Percentiles rank a stretch among this genome's conserved stretches.
phyloP scores from a whole-genome alignment of 2,329 filamentous ascomycete genomes.

The Penicillium brevicompactum region DNA sequence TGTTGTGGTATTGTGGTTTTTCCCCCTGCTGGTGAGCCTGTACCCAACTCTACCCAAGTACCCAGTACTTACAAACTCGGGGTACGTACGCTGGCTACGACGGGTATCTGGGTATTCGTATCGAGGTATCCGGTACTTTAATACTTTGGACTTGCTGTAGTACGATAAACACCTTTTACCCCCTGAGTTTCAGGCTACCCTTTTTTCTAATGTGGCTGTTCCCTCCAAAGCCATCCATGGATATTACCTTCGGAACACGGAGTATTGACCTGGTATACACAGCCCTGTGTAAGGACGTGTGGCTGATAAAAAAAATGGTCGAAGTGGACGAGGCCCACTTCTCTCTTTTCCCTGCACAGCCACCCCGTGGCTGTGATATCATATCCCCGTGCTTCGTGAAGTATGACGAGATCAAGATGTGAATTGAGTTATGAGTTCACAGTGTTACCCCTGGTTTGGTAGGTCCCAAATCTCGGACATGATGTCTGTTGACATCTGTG shows the following conservation, averaged over 20 bases:
- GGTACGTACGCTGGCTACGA: neutral
- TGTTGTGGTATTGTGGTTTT: conserved; percentile 11
- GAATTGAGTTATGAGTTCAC: no score
- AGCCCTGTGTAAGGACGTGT: conserved; percentile 4
- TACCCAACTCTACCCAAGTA: neutral
- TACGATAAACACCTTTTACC: conserved; percentile 4
- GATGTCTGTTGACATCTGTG: no score
- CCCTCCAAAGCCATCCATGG: neutral
- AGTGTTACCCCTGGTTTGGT: no score
- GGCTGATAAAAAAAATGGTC: conserved; percentile 2
- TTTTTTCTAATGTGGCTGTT: conserved; percentile 4
- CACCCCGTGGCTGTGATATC: conserved; percentile 10
- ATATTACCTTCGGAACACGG: neutral
- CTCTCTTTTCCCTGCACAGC: neutral
- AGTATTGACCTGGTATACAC: neutral
- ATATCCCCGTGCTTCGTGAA: neutral
- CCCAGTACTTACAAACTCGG: neutral
- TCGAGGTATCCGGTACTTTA: neutral
- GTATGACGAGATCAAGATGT: no score
- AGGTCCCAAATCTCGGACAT: no score
- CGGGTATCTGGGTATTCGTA: conserved; percentile 7
- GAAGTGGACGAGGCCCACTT: neutral
- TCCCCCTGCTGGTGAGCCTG: neutral
- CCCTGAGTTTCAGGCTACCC: conserved; percentile 12
- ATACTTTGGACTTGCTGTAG: conserved; percentile 1